A percentile compares a stretch with the other conserved stretches of the same genome.
Evolutionary conservation across 23 red algal genomes (phyloP).

Genomic region (Gracilaria domingensis): DNA sequence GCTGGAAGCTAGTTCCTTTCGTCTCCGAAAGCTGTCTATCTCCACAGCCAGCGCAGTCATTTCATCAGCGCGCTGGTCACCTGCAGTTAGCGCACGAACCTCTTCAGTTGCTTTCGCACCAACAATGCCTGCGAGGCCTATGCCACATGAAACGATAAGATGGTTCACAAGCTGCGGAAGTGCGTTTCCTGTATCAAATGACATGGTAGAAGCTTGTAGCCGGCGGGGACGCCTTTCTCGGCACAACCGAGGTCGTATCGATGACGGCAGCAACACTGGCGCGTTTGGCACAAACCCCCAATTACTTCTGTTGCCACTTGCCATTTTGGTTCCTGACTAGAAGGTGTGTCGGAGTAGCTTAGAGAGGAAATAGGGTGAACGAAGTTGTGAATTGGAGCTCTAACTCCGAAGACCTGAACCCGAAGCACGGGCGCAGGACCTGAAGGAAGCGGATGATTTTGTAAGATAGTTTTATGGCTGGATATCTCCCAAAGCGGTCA

Average conservation of each 20-base stretch:
- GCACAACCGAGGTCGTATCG: not conserved
- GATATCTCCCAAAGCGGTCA: not conserved
- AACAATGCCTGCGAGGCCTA: conserved; percentile 60
- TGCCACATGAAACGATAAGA: conserved; percentile 62
- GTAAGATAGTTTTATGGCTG: not conserved
- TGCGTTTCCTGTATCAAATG: conserved; percentile 26
- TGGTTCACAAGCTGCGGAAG: conserved; percentile 63
- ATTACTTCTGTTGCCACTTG: not conserved
- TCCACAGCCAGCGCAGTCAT: conserved; percentile 45
- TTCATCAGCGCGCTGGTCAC: conserved; percentile 47
- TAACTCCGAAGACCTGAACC: not conserved
- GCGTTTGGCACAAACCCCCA: conserved; percentile 20
- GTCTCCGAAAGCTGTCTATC: conserved; percentile 62
- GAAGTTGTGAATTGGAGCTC: not conserved
- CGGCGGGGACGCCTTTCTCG: not conserved
- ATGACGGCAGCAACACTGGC: not conserved
- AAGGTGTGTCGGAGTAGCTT: not conserved
- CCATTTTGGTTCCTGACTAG: not conserved
- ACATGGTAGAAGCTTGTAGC: not conserved
- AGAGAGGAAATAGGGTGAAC: not conserved
- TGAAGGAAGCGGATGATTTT: not conserved
- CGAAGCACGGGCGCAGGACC: no score
- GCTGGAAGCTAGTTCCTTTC: conserved; percentile 37
- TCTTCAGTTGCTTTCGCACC: conserved; percentile 70
- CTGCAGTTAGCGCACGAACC: conserved; percentile 57